Evolutionary conservation across 805 yeast genomes (phyloP).

Genomic region (Priceomyces melissophilus): DNA sequence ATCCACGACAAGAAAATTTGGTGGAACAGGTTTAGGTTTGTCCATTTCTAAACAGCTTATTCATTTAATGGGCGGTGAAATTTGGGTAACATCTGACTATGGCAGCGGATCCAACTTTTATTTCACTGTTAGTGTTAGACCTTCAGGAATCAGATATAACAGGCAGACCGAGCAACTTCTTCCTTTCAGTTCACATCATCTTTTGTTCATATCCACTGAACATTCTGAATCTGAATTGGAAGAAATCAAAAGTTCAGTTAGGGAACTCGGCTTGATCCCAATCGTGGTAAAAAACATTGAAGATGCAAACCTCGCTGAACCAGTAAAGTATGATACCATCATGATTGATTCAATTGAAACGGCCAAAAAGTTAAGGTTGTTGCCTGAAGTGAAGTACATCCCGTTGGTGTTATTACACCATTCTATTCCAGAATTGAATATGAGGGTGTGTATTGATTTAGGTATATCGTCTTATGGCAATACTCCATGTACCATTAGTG

Average conservation of each 20-base stretch:
- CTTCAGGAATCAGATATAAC: constrained; percentile 58
- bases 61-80: constrained; percentile 90
- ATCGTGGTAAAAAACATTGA: constrained; percentile 53
- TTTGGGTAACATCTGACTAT: constrained; percentile 81
- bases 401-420: constrained; percentile 80
- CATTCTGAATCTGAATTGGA: constrained; percentile 50
- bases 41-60: constrained; percentile 85
- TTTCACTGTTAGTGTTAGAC: constrained; percentile 77
- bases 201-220: constrained; percentile 65
- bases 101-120: constrained; percentile 82
- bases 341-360: constrained; percentile 77
- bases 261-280: constrained; percentile 59
- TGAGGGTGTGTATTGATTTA: constrained; percentile 77
- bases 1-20: constrained; percentile 86
- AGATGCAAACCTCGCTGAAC: constrained; percentile 55
- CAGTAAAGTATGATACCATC: constrained; percentile 71
- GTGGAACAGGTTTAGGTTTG: constrained; percentile 88
- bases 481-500: constrained; percentile 80
- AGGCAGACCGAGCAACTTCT: constrained; percentile 65
- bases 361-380: constrained; percentile 62
- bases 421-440: constrained; percentile 69
- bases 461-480: constrained; percentile 88
- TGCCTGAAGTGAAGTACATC: constrained; percentile 78
- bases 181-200: constrained; percentile 69
- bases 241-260: constrained; percentile 50